Percentiles rank a stretch among this genome's conserved stretches.
Conservation (phyloP, 495 filamentous ascomycete genomes). For the Hypomontagnella submonticulosa region DNA sequence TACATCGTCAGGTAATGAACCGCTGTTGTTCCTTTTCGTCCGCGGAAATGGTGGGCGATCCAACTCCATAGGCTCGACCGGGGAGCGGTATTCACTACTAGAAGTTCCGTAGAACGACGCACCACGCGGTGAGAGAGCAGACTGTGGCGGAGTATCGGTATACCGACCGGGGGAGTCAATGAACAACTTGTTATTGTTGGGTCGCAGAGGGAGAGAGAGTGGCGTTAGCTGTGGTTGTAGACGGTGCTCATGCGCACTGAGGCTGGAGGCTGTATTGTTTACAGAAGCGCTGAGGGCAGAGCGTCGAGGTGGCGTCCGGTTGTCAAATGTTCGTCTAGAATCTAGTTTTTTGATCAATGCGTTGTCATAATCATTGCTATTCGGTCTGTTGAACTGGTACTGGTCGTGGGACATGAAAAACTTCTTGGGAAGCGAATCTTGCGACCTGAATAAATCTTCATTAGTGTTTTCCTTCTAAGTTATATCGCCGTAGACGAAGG, state of each 20-base stretch:
- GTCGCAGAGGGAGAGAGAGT: conserved; percentile 60
- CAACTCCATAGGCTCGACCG: conserved; percentile 56
- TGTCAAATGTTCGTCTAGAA: conserved; percentile 69
- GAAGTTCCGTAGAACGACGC: conserved; percentile 60
- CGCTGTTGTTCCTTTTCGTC: conserved; percentile 65
- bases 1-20: conserved; percentile 52
- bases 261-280: conserved; percentile 52
- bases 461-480: conserved; percentile 18
- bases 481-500: conserved; percentile 1
- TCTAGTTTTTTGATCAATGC: conserved; percentile 79
- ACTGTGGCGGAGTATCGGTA: conserved; percentile 59
- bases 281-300: conserved; percentile 64
- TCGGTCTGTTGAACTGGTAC: conserved; percentile 63
- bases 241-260: conserved; percentile 57
- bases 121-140: conserved; percentile 62
- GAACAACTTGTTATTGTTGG: conserved; percentile 49
- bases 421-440: conserved; percentile 52
- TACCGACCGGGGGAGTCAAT: conserved; percentile 58
- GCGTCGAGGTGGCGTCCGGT: conserved; percentile 63
- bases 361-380: conserved; percentile 80
- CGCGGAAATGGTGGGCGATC: conserved; percentile 70
- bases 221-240: conserved; percentile 59
- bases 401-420: conserved; percentile 58
- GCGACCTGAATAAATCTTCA: conserved; percentile 34
- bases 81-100: conserved; percentile 61